phyloP scores from a whole-genome alignment of 129 eudicot species.

The carrot (Daucus carota) region DNA sequence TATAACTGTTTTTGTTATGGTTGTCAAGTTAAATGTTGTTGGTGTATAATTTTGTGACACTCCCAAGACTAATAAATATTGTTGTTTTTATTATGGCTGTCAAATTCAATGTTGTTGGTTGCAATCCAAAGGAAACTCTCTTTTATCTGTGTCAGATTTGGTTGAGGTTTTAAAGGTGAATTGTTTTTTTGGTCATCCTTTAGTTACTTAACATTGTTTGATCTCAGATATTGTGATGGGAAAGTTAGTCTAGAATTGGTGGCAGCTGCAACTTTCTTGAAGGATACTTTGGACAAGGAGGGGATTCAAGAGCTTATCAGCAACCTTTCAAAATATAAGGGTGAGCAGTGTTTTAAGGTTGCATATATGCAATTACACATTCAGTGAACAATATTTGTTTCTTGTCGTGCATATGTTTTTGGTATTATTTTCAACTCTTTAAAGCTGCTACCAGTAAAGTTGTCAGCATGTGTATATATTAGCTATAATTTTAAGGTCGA shows the following conservation, averaged over 20 bases:
- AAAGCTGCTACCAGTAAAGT: too few relatives aligned
- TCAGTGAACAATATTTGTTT: background rate
- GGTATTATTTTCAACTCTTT: background rate
- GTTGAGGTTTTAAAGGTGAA: background rate
- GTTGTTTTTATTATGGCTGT: too few relatives aligned
- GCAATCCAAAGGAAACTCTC: background rate
- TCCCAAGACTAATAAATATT: background rate
- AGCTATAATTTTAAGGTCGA: too few relatives aligned
- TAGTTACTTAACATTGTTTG: background rate
- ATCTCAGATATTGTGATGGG: constrained; percentile 79
- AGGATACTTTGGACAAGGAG: constrained; percentile 82
- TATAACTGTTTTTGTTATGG: background rate
- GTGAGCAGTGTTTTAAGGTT: background rate
- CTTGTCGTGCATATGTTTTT: background rate
- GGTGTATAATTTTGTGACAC: background rate
- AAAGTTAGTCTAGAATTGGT: constrained; percentile 88
- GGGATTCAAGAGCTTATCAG: constrained; percentile 83
- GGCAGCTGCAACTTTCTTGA: constrained; percentile 84
- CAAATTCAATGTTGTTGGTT: too few relatives aligned
- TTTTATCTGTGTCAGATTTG: background rate
- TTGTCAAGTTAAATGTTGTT: background rate
- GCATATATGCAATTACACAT: background rate
- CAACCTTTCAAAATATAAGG: constrained; percentile 69
- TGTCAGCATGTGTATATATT: too few relatives aligned
- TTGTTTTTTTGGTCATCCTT: background rate